Evolutionary conservation across 2,329 filamentous ascomycete genomes (phyloP), one percentile per base, ranked within the genome.

Genomic region (Cladophialophora yegresii): DNA sequence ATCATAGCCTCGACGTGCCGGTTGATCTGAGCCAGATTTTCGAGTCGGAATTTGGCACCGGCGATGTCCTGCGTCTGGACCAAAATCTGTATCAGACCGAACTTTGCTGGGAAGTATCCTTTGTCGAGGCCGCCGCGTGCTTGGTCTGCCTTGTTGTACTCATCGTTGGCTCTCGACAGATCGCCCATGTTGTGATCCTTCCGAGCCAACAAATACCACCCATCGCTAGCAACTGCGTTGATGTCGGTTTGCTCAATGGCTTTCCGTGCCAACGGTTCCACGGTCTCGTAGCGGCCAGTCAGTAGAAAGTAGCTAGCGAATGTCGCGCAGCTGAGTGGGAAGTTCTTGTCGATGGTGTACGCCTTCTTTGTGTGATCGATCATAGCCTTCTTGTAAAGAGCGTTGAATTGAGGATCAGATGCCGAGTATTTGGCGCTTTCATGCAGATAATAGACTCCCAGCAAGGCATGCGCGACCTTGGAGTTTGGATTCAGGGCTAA

Each of bases 171-270:
- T 62, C 87, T 88, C 22, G 88, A 83, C 6, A 86, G 78, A 63
- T 97, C 88, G 49, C 89, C 89, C 63, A 87, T 85, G 70, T 92
- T 91, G 74, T 99, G 95, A 68, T 93, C 91, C 75, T 96, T 97
- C 66, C 93, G 85, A 30, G 92, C 95, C 47, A 98, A 85, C 8
- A 98, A 80, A 77, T 97, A 99, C 93, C 93, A 98, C 40, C 95
- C 96, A 75, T 99, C 96, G 78, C 93, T 96, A 26, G 93, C 93
- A 75, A 98, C 92, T 3, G 93, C 91, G 75, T 96, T 96, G 71
- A 98, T 91, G 74, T 99, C 95, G 2, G 95, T 98, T 72, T 91
- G 89, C 73, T 97, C 92, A 67, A 99, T 97, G 6, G 95, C 93
- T 76, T 95, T 95, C 75, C 93, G 90, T 7, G 93, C 91, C 20